Conservation (phyloP, 306 rosid species). For the Trifolium fragiferum region DNA sequence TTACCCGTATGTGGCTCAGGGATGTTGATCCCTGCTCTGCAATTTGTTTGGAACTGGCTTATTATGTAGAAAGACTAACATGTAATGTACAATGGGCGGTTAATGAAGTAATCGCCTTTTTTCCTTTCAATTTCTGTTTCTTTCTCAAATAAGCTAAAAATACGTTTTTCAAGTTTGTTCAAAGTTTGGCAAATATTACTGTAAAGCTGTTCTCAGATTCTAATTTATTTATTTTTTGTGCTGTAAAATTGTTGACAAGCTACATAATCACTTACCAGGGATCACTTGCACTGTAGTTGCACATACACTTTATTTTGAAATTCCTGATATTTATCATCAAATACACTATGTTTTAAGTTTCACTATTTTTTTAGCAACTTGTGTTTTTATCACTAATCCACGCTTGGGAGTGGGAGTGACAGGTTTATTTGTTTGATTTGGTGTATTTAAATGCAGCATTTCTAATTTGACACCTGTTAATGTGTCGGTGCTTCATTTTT, state of each 20-base stretch:
- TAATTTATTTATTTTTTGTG: neutral
- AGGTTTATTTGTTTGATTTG: slow-evolving; percentile 15
- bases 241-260: neutral
- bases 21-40: neutral
- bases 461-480: slow-evolving; percentile 13
- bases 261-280: neutral
- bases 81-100: neutral
- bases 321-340: slow-evolving; percentile 25
- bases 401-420: neutral
- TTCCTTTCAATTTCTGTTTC: neutral
- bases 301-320: slow-evolving; percentile 20
- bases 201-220: slow-evolving; percentile 3
- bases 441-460: slow-evolving; percentile 22
- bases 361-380: slow-evolving; percentile 3
- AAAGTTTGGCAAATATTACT: neutral
- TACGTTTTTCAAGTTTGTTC: neutral
- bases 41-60: neutral
- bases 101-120: neutral
- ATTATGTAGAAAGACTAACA: neutral
- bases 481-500: slow-evolving; percentile 16
- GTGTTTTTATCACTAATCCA: no score
- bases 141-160: slow-evolving; percentile 19
- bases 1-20: neutral
- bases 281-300: slow-evolving; percentile 1
- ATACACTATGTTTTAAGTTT: slow-evolving; percentile 23